phyloP scores from a whole-genome alignment of 805 yeast species.

The Zygoascus bituminiphila region DNA sequence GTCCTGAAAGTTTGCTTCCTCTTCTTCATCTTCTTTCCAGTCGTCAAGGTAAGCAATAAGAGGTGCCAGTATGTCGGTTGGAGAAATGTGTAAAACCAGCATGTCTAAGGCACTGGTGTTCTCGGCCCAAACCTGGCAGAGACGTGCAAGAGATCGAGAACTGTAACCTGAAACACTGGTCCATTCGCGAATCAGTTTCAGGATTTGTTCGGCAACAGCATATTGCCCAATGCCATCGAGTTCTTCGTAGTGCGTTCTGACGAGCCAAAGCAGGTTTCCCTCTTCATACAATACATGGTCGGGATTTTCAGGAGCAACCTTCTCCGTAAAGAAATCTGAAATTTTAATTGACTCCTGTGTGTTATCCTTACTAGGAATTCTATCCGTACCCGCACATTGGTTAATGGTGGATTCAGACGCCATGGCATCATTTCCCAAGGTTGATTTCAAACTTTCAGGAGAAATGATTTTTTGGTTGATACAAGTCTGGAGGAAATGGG shows the following conservation, averaged over 20 bases:
- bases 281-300: constrained; percentile 45
- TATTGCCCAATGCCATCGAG: constrained; percentile 41
- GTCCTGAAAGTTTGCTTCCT: constrained; percentile 56
- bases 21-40: constrained; percentile 40
- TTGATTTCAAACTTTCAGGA: constrained; percentile 25
- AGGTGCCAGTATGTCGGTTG: constrained; percentile 36
- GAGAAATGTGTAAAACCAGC: constrained; percentile 38
- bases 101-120: constrained; percentile 36
- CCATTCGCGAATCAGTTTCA: constrained; percentile 30
- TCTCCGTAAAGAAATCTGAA: constrained; percentile 22
- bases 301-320: constrained; percentile 30
- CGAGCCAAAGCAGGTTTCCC: constrained; percentile 44
- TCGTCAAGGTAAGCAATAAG: constrained; percentile 46
- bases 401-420: constrained; percentile 6
- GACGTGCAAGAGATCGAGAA: constrained; percentile 37
- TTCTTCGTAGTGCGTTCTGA: constrained; percentile 36
- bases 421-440: constrained; percentile 20
- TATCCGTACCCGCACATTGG: constrained; percentile 14
- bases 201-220: constrained; percentile 34
- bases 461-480: constrained; percentile 36
- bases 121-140: constrained; percentile 43
- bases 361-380: constrained; percentile 1
- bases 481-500: constrained; percentile 42
- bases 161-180: constrained; percentile 27
- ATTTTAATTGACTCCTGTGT: constrained; percentile 24